Conservation (phyloP, 23 red algal species). For the Gracilaria vermiculophylla region DNA sequence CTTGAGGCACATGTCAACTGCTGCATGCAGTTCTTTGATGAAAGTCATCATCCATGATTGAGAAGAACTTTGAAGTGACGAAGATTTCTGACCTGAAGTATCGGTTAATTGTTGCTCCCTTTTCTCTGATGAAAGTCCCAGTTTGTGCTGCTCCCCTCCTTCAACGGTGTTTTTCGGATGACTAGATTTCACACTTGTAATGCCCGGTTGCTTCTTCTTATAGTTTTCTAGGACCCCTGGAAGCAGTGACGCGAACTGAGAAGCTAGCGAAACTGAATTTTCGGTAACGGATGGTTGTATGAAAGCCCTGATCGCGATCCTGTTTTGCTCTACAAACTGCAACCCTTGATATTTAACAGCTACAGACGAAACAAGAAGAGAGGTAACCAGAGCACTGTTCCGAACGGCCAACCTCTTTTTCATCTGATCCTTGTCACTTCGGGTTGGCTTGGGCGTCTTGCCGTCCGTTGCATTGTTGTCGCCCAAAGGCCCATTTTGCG, state of each 20-base stretch:
- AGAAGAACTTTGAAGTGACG: neutral
- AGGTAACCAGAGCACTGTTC: slow-evolving; percentile 41
- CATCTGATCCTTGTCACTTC: slow-evolving; percentile 23
- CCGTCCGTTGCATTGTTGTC: neutral
- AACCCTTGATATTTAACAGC: slow-evolving; percentile 51
- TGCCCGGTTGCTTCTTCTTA: neutral
- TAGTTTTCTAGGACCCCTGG: slow-evolving; percentile 21
- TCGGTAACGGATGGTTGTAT: slow-evolving; percentile 58
- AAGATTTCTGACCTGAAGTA: neutral
- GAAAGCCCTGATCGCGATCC: slow-evolving; percentile 27
- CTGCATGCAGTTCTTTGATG: neutral
- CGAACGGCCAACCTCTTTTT: slow-evolving; percentile 51
- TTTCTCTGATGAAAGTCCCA: neutral
- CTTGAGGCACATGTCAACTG: slow-evolving; percentile 47
- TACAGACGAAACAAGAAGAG: slow-evolving; percentile 57
- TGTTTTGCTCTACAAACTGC: slow-evolving; percentile 59
- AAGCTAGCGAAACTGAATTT: slow-evolving; percentile 25
- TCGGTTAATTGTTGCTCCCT: neutral
- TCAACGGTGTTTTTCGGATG: neutral
- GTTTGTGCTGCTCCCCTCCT: neutral
- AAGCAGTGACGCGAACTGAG: slow-evolving; percentile 51
- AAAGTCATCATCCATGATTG: neutral
- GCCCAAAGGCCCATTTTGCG: neutral
- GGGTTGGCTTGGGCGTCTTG: slow-evolving; percentile 16
- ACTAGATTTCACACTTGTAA: neutral